Evolutionary conservation across 2,329 filamentous ascomycete genomes (phyloP), one percentile per base, ranked within the genome.

Genomic region (Bimuria novae-zelandiae): DNA sequence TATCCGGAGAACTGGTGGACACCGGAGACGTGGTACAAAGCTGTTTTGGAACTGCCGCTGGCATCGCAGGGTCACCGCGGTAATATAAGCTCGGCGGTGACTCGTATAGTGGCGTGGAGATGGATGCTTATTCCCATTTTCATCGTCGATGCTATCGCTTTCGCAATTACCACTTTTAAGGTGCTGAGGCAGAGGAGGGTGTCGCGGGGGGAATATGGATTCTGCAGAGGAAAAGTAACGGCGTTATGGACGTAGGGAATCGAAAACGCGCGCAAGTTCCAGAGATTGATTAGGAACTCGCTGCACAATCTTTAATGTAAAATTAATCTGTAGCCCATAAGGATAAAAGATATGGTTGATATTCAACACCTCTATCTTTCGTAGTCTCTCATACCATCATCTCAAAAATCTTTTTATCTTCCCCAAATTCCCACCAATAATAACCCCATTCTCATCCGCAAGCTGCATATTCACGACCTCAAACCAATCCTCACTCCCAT

Each of bases 111-210:
- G 10, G 65, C 63, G n/a, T 71, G 69, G 69, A 61, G 63, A 29
- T 71, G 68, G 67, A 68, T 70, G 52, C 49, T 70, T 17, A 51
- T 71, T 22, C 65, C 67, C 8, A 65, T 71, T 35, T 62, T 70
- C 29, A 19, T 65, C 22, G 56, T 57, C 43, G 67, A 67, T 51
- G 39, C 63, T 23, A 23, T 57, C n/a, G 59, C 57, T 16, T 61
- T 65, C 35, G 49, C 50, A 30, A 44, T 67, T 12, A 51, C 65
- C 7, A 55, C 44, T 3, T 10, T 55, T 23, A 62, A 61, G 37
- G 55, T 62, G 55, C 27, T 61, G 29, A 58, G 52, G 51, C 66
- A 64, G 46, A 56, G 65, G 33, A 68, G 60, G 55, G 49, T 52
- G 44, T 37, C 52, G 40, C 33, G 40, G 12, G 17, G 35, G 10